A percentile compares a stretch with the other conserved stretches of the same genome.
Conservation (phyloP, 2,329 filamentous ascomycete genomes). For the Ophiocordyceps camponoti-floridani region DNA sequence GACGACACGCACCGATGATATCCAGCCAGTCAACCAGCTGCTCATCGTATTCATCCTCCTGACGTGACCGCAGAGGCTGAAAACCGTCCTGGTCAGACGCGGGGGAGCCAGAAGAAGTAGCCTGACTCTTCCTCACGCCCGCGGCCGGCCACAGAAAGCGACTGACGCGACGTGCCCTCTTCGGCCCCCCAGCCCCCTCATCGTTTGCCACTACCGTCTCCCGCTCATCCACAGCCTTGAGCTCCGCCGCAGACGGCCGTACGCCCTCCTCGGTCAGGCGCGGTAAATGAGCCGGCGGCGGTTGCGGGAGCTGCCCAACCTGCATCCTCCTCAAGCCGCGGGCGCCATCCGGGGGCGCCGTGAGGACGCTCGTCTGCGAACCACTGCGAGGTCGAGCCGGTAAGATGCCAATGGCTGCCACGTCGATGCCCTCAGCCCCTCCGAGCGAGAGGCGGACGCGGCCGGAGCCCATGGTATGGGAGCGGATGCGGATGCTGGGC, state of each 20-base stretch:
- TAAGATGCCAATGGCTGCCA: neutral
- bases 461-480: constrained; percentile 2
- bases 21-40: constrained; percentile 21
- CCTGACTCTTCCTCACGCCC: neutral
- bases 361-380: constrained; percentile 15
- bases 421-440: too few relatives aligned
- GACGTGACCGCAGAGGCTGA: constrained; percentile 1
- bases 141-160: constrained; percentile 6
- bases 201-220: too few relatives aligned
- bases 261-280: constrained; percentile 20
- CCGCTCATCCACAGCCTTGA: too few relatives aligned
- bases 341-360: constrained; percentile 5
- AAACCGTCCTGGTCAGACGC: neutral
- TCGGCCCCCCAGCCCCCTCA: too few relatives aligned
- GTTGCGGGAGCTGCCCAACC: constrained; percentile 5
- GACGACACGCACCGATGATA: constrained; percentile 15
- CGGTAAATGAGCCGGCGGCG: constrained; percentile 15
- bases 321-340: constrained; percentile 1
- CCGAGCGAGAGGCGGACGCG: neutral
- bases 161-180: constrained; percentile 3
- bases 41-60: constrained; percentile 18
- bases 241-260: constrained; percentile 16
- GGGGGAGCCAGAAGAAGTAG: neutral
- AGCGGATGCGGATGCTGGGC: constrained; percentile 9
- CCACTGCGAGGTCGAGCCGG: constrained; percentile 16